These are phyloP conservation scores for Rhynchosporium agropyri DNA, from an alignment of 2,329 filamentous ascomycete species.

Conservation along the genomic window DNA sequence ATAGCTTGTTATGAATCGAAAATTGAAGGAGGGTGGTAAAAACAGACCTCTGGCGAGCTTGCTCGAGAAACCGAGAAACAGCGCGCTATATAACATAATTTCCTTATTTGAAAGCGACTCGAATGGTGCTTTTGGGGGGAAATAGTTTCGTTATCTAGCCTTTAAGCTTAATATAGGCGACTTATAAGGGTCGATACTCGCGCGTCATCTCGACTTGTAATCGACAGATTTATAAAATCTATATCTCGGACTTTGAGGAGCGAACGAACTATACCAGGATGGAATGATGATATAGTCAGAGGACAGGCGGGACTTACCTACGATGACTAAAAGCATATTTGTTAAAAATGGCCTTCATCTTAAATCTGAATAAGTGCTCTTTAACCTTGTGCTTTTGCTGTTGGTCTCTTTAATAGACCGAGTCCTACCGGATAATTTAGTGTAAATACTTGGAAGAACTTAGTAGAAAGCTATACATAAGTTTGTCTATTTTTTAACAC, in stretches of 20 bases:
- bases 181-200: constrained; percentile 3
- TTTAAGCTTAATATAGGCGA: constrained; percentile 4
- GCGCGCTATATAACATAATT: constrained; percentile 11
- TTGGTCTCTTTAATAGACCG: constrained; percentile 2
- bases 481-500: constrained; percentile 2
- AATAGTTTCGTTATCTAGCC: constrained; percentile 10
- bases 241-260: constrained; percentile 11
- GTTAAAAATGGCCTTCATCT: constrained; percentile 7
- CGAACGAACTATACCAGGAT: constrained; percentile 2
- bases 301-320: constrained; percentile 9
- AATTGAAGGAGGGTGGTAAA: neutral
- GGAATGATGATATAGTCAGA: constrained; percentile 6
- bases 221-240: neutral
- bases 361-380: constrained; percentile 14
- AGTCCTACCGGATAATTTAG: constrained; percentile 2
- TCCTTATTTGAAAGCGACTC: constrained; percentile 11
- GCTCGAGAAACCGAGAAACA: constrained; percentile 8
- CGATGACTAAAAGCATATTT: constrained; percentile 13
- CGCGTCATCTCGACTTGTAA: constrained; percentile 10
- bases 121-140: constrained; percentile 15
- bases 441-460: neutral
- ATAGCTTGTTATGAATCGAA: neutral
- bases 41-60: constrained; percentile 12
- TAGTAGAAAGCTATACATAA: constrained; percentile 12
- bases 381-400: constrained; percentile 9